Conservation (phyloP, 2,329 filamentous ascomycete species). For the Cladosporium sp. region DNA sequence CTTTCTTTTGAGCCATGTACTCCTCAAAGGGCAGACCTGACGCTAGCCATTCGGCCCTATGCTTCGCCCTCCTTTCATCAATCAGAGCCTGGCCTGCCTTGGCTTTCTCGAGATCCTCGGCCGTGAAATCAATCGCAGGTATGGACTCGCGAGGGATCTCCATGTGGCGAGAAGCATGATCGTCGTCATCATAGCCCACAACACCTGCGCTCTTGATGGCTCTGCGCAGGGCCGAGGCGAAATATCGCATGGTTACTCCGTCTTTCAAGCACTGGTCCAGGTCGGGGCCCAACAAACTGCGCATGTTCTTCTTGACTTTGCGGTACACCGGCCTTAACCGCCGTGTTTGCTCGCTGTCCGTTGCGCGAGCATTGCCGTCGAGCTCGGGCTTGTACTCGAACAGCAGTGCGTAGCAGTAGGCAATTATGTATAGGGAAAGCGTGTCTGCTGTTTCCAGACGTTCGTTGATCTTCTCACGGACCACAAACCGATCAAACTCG, state of each 20-base stretch:
- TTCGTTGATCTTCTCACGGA: neutral
- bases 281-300: neutral
- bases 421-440: neutral
- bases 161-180: neutral
- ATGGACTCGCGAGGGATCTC: neutral
- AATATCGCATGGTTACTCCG: neutral
- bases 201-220: too few species aligned
- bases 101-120: neutral
- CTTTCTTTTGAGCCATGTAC: neutral
- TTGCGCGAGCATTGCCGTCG: conserved; percentile 18
- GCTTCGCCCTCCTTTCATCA: neutral
- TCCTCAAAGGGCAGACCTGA: neutral
- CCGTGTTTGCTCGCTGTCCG: conserved; percentile 18
- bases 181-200: too few species aligned
- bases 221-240: neutral
- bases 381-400: neutral
- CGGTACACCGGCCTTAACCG: neutral
- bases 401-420: neutral
- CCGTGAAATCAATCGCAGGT: neutral
- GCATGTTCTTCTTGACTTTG: conserved; percentile 12
- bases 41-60: neutral
- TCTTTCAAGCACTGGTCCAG: neutral
- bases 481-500: neutral
- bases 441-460: neutral
- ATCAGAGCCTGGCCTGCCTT: neutral